Conservation (phyloP, 2,329 filamentous ascomycete genomes). For the Nemania bipapillata region DNA sequence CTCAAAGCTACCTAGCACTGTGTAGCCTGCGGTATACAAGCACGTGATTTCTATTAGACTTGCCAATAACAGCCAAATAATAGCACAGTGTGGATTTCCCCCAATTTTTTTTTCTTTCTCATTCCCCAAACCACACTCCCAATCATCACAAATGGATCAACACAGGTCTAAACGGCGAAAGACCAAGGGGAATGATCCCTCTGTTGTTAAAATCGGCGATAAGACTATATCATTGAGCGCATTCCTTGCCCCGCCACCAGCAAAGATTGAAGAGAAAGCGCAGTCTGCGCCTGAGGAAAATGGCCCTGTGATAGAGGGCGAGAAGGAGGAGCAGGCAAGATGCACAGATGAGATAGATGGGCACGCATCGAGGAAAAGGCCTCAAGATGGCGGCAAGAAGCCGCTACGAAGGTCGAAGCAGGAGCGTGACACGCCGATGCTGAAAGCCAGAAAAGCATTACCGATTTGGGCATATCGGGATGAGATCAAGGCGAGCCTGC, state of each 20-base stretch:
- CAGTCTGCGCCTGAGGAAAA: constrained; percentile 23
- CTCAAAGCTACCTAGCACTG: too few species aligned
- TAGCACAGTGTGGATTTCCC: constrained; percentile 33
- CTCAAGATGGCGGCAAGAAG: background rate
- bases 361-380: background rate
- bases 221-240: constrained; percentile 63
- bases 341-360: constrained; percentile 18
- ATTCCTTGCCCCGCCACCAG: constrained; percentile 54
- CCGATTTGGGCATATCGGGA: constrained; percentile 82
- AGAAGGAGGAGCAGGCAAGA: constrained; percentile 34
- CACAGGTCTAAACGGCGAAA: constrained; percentile 56
- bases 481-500: constrained; percentile 73
- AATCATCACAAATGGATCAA: constrained; percentile 43
- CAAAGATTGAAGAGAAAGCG: constrained; percentile 46
- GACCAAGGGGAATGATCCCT: constrained; percentile 46
- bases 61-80: background rate
- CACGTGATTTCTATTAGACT: constrained; percentile 32
- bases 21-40: constrained; percentile 12
- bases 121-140: constrained; percentile 4
- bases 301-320: constrained; percentile 10
- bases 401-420: constrained; percentile 22
- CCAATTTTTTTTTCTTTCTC: constrained; percentile 23
- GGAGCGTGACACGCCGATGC: constrained; percentile 43
- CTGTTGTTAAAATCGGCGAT: constrained; percentile 60
- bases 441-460: constrained; percentile 69